Evolutionary conservation across 441 rosid genomes (phyloP), one percentile per base, ranked within the genome.

Genomic region (Pelargonium australe): DNA sequence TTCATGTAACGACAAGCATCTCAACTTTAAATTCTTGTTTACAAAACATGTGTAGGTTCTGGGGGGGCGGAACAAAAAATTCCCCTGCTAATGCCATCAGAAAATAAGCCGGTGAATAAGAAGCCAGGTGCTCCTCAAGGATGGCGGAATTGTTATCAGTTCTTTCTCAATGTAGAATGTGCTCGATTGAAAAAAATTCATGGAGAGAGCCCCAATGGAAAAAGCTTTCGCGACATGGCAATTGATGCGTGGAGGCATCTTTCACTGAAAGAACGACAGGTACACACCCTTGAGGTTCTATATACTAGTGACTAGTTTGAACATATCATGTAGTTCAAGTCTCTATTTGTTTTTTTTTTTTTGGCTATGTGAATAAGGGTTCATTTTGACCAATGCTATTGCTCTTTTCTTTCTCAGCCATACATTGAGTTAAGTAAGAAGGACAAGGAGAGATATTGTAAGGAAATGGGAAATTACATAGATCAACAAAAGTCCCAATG

Each of bases 241-340:
- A 53, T 53, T 19, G 60, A 53, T 53, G 60, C 20, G 4, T 53
- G 60, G 60, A 53, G 60, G 60, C 17, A 53, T 53, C 60, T 53
- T 16, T 19, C 60, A 16, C 5, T 13, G 17, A 53, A 53, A 53
- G 60, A 53, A 1, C 20, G 19, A 14, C 8, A 53, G 20, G 60
- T 53, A 16, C 37, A 31, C 37, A 4, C 4, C 37, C 37, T 31
- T 31, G 37, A 31, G 37, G 37, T 31, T 31, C 37, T 31, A 31
- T 31, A 31, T 31, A 31, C 37, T 31, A 31, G 37, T 28, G 34
- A 28, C 34, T 28, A 31, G 37, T 31, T 31, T 31, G 37, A 31
- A 31, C 37, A 3, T 31, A 31, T 31, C 37, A 31, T 31, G 3
- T 31, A 31, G 37, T 31, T 31, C 37, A 31, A 31, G 37, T 31